Evolutionary conservation across 139 green algal genomes (phyloP), one percentile per base, ranked within the genome.

Genomic region (Spirogloea muscicola): DNA sequence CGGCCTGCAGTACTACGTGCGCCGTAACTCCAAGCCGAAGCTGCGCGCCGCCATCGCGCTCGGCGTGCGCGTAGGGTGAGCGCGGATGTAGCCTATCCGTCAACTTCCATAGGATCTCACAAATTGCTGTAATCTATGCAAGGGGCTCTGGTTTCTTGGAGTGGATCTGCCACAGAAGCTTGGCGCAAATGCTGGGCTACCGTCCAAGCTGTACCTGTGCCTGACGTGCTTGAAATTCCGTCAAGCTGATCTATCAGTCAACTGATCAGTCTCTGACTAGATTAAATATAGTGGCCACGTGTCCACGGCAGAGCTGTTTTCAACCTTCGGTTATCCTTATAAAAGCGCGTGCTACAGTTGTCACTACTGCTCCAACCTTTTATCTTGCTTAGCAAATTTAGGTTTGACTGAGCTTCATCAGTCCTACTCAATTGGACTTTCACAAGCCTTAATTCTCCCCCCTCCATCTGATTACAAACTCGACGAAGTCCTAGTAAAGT

Each of bases 1-100:
- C 52, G 86, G 87, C 25, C 66, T 90, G 72, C 89, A 86, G 31
- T 96, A 94, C 74, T 96, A 91, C 52, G 85, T 96, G 1, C 59
- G 84, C 2, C 58, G 82, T 5, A 89, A 83, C 39, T 59, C 9
- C 1, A 93, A 93, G 79, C 91, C 91, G 5, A 88, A 90, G 58
- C 65, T 86, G 3, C 65, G 89, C 18, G 83, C 84, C 7, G 87
- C 87, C 3, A 46, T 94, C 13, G 87, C 84, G 2, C 74, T 94
- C 31, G 88, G 65, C 29, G 82, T 95, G n/a, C 82, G 68, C 27
- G 69, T 87, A 6, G 80, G 75, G 57, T 80, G 41, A 73, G 68
- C 3, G 25, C 27, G 3, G n/a, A 43, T n/a, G n/a, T n/a, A 16
- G 29, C 52, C 21, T 33, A 63, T 63, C 9, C 52, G 25, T 63